These are phyloP conservation scores for Pichia norvegensis DNA, from an alignment of 1,139 yeast species.

Conservation along the genomic window DNA sequence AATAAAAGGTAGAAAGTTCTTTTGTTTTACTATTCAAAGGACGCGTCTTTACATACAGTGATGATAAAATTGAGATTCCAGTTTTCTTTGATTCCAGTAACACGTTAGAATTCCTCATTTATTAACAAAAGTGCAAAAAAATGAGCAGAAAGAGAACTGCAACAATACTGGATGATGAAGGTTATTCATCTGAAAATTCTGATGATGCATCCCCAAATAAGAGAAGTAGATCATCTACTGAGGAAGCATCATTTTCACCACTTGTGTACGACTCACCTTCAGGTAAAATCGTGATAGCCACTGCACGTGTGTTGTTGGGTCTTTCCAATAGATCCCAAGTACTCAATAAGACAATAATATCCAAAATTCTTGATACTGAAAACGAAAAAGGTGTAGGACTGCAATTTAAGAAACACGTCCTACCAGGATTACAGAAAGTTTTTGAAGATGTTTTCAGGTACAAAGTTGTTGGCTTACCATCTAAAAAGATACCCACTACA, in stretches of 20 bases:
- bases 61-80: too few relatives aligned
- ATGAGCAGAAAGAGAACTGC: background rate
- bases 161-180: background rate
- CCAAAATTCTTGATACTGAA: slow-evolving; percentile 25
- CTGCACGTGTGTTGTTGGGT: slow-evolving; percentile 22
- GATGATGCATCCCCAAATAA: background rate
- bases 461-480: slow-evolving; percentile 22
- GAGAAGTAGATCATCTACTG: background rate
- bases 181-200: background rate
- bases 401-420: slow-evolving; percentile 21
- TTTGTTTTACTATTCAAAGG: too few relatives aligned
- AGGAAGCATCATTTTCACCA: background rate
- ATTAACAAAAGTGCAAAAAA: background rate
- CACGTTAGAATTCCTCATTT: too few relatives aligned
- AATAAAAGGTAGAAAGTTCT: too few relatives aligned
- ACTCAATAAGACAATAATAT: slow-evolving; percentile 21
- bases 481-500: slow-evolving; percentile 7
- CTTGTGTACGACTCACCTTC: slow-evolving; percentile 1
- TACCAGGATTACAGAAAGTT: slow-evolving; percentile 10
- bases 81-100: too few relatives aligned
- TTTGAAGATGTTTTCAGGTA: slow-evolving; percentile 20
- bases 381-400: slow-evolving; percentile 21
- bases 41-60: too few relatives aligned
- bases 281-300: slow-evolving; percentile 18
- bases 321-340: slow-evolving; percentile 23